These are phyloP conservation scores for Penicillium decumbens DNA, from an alignment of 2,329 filamentous ascomycete genomes.

Conservation along the genomic window DNA sequence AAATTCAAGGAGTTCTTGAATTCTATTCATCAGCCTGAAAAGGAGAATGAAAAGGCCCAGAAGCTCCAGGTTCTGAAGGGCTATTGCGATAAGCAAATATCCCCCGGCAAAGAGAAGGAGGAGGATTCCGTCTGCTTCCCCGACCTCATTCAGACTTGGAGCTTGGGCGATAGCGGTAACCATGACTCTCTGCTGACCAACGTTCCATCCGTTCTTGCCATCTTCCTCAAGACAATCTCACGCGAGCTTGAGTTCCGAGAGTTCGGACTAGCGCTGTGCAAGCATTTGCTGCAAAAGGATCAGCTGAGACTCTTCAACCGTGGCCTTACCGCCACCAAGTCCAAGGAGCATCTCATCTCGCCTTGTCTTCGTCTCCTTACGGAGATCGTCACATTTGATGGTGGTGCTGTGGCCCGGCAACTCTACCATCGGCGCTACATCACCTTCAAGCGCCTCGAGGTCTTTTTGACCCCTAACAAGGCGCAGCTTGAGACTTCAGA, in stretches of 20 bases:
- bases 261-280: slow-evolving; percentile 72
- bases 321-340: slow-evolving; percentile 72
- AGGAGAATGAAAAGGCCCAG: slow-evolving; percentile 34
- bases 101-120: slow-evolving; percentile 45
- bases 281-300: slow-evolving; percentile 72
- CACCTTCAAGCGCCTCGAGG: slow-evolving; percentile 72
- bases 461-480: slow-evolving; percentile 71
- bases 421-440: slow-evolving; percentile 73
- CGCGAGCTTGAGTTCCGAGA: slow-evolving; percentile 67
- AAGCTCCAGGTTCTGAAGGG: slow-evolving; percentile 44
- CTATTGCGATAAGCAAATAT: slow-evolving; percentile 53
- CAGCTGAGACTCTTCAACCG: slow-evolving; percentile 76
- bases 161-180: slow-evolving; percentile 71
- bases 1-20: slow-evolving; percentile 44
- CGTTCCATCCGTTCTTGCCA: slow-evolving; percentile 72
- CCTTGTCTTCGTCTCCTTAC: slow-evolving; percentile 80
- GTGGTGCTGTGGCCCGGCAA: slow-evolving; percentile 70
- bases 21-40: slow-evolving; percentile 36
- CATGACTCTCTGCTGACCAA: slow-evolving; percentile 77
- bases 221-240: slow-evolving; percentile 75
- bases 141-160: slow-evolving; percentile 85
- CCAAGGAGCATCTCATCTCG: slow-evolving; percentile 82
- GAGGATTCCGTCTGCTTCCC: slow-evolving; percentile 62
- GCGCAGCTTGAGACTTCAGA: slow-evolving; percentile 49
- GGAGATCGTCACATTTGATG: slow-evolving; percentile 81